A percentile compares a stretch with the other conserved stretches of the same genome.
Evolutionary conservation across 169 alveolate species (phyloP).

Genomic region (Eimeria necatrix): DNA sequence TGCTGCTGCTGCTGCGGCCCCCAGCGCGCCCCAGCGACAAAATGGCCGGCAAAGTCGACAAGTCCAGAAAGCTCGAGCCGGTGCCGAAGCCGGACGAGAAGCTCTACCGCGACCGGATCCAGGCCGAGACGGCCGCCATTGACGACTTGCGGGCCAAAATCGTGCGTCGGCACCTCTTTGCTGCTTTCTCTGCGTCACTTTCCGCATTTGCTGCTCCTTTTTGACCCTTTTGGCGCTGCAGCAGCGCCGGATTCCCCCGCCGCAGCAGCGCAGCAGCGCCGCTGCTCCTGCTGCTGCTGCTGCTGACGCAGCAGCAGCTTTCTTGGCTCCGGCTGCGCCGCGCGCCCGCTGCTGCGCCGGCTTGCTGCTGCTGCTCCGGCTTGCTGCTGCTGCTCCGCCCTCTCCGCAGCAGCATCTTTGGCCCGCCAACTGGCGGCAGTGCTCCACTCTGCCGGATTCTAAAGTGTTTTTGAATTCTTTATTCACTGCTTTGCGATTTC

Average conservation of each 20-base stretch:
- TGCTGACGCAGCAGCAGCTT: too few relatives aligned
- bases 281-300: neutral
- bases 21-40: constrained; percentile 48
- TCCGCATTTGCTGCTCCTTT: neutral
- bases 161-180: constrained; percentile 36
- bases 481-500: too few relatives aligned
- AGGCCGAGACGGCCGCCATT: constrained; percentile 78
- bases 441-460: too few relatives aligned
- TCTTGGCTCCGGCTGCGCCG: too few relatives aligned
- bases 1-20: neutral
- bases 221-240: neutral
- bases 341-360: too few relatives aligned
- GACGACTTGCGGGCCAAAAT: constrained; percentile 69
- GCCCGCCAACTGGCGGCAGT: too few relatives aligned
- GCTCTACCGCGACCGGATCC: constrained; percentile 76
- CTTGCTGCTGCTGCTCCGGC: too few relatives aligned
- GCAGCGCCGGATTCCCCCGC: neutral
- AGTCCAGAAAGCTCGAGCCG: constrained; percentile 76
- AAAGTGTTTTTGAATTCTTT: too few relatives aligned
- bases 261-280: neutral
- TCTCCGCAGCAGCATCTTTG: too few relatives aligned
- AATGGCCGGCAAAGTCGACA: constrained; percentile 73
- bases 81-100: constrained; percentile 82
- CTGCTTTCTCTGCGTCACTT: neutral
- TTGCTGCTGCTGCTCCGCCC: too few relatives aligned